These are phyloP conservation scores for Suillus subaureus DNA, from an alignment of 768 basidiomycete genomes.

Conservation along the genomic window DNA sequence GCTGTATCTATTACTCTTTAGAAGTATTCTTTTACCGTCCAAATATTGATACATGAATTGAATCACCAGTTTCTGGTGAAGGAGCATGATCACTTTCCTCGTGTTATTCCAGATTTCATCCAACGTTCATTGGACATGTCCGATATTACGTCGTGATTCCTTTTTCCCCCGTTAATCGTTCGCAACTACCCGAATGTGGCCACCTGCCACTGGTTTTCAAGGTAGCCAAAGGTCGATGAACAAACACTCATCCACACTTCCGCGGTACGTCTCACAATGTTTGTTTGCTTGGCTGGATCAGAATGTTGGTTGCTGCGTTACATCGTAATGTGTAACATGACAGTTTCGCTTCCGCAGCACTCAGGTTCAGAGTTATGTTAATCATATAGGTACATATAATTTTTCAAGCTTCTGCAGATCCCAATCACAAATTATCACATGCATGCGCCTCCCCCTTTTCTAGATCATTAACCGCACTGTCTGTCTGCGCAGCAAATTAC, in stretches of 20 bases:
- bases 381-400: background rate
- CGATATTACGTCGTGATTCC: background rate
- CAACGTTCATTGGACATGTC: too few species aligned
- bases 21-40: background rate
- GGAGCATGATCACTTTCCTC: too few species aligned
- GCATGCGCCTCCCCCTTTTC: background rate
- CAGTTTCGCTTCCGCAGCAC: background rate
- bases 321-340: background rate
- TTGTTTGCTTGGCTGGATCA: background rate
- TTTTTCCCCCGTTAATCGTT: background rate
- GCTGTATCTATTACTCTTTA: background rate
- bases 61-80: background rate
- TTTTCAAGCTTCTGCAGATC: background rate
- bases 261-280: background rate
- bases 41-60: background rate
- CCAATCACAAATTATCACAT: background rate
- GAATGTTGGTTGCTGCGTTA: background rate
- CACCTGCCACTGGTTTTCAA: too few species aligned
- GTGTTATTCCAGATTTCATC: background rate
- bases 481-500: background rate
- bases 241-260: background rate
- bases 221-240: background rate
- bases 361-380: too few species aligned
- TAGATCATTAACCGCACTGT: background rate
- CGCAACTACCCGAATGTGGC: background rate